A percentile compares a stretch with the other conserved stretches of the same genome.
These are phyloP conservation scores for Blastobotrys capitulatus DNA, from an alignment of 1,139 yeast species.

Conservation along the genomic window DNA sequence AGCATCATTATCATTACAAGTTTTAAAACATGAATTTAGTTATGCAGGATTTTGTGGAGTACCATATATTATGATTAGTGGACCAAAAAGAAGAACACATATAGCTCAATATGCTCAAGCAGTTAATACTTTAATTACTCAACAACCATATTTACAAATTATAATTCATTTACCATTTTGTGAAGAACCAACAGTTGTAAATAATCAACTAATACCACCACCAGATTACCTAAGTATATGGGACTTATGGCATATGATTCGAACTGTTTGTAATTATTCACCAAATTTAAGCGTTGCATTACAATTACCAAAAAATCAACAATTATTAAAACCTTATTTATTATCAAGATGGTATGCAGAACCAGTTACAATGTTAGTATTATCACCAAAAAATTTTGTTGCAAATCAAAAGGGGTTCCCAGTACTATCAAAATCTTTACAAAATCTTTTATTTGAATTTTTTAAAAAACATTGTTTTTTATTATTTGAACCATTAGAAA, in stretches of 20 bases:
- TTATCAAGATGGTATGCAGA: slow-evolving; percentile 59
- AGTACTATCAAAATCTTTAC: slow-evolving; percentile 53
- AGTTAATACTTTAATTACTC: slow-evolving; percentile 30
- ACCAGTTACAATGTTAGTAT: slow-evolving; percentile 51
- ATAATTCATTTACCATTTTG: slow-evolving; percentile 40
- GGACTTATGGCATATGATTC: slow-evolving; percentile 65
- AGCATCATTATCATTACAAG: slow-evolving; percentile 50
- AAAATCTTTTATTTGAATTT: slow-evolving; percentile 40
- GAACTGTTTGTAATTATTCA: slow-evolving; percentile 49
- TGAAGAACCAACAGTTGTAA: slow-evolving; percentile 36
- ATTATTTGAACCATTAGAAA: slow-evolving; percentile 31
- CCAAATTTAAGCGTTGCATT: slow-evolving; percentile 49
- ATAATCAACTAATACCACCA: slow-evolving; percentile 36
- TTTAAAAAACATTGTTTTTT: slow-evolving; percentile 31
- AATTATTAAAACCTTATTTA: slow-evolving; percentile 42
- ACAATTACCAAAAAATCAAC: slow-evolving; percentile 45
- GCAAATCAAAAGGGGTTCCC: slow-evolving; percentile 56
- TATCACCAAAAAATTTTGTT: slow-evolving; percentile 50
- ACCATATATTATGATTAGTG: slow-evolving; percentile 48
- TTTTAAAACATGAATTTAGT: slow-evolving; percentile 49
- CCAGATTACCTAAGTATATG: slow-evolving; percentile 54
- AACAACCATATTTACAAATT: slow-evolving; percentile 31
- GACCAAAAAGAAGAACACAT: slow-evolving; percentile 53
- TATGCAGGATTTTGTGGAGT: slow-evolving; percentile 54
- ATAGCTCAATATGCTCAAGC: slow-evolving; percentile 46